Percentiles rank a stretch among this genome's conserved stretches.
phyloP scores from a whole-genome alignment of 164 flowering plant species.

The Taxillus chinensis region DNA sequence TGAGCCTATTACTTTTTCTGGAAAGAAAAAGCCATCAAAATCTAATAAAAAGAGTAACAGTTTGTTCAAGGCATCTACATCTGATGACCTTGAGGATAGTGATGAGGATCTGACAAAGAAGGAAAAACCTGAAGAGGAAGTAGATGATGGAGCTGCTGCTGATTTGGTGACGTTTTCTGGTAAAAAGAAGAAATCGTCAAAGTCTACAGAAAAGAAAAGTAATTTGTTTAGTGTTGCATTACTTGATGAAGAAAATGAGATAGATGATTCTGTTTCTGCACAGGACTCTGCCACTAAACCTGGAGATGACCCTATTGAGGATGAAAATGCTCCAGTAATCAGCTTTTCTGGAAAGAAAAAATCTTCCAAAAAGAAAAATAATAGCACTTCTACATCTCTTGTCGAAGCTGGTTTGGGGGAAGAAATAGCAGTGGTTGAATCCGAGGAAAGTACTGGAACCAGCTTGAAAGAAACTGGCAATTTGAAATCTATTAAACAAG shows the following conservation, averaged over 20 bases:
- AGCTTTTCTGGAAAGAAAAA: constrained; percentile 53
- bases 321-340: constrained; percentile 19
- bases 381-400: constrained; percentile 14
- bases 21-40: constrained; percentile 22
- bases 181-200: constrained; percentile 54
- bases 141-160: constrained; percentile 18
- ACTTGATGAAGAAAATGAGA: constrained; percentile 28
- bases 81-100: not conserved
- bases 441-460: constrained; percentile 7
- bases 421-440: constrained; percentile 14
- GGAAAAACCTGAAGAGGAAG: constrained; percentile 4
- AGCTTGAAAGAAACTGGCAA: constrained; percentile 17
- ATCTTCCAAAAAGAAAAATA: constrained; percentile 42
- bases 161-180: constrained; percentile 34
- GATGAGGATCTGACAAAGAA: constrained; percentile 11
- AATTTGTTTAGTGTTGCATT: constrained; percentile 21
- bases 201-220: constrained; percentile 27
- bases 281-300: not conserved
- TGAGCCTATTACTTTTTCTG: constrained; percentile 19
- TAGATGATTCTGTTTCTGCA: constrained; percentile 21
- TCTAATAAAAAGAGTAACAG: not conserved
- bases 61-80: not conserved
- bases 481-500: constrained; percentile 16
- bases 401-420: constrained; percentile 15
- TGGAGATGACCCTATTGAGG: constrained; percentile 13